Percentiles rank a stretch among this genome's conserved stretches.
Evolutionary conservation across 1,284 basidiomycete genomes (phyloP).

Genomic region (Apiotrichum mycotoxinovorans): DNA sequence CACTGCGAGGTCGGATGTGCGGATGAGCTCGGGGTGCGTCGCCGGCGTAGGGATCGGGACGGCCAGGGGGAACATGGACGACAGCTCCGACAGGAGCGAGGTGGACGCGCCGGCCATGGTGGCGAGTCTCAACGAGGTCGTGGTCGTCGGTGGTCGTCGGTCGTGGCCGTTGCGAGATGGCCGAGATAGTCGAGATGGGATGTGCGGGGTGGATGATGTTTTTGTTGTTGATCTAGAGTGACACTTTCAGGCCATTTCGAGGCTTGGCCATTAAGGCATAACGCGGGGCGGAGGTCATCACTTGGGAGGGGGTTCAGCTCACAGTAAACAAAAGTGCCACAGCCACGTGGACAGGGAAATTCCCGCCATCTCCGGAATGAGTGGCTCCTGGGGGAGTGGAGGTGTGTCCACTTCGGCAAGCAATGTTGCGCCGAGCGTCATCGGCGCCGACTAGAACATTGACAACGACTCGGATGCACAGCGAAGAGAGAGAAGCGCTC

Average conservation of each 20-base stretch:
- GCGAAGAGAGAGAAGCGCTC: too few species aligned
- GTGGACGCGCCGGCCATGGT: slow-evolving; percentile 27
- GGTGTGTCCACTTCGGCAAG: background rate
- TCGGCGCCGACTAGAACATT: too few species aligned
- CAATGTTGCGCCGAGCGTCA: too few species aligned
- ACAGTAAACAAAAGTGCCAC: too few species aligned
- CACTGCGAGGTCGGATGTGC: slow-evolving; percentile 71
- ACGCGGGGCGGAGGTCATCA: too few species aligned
- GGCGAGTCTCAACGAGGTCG: background rate
- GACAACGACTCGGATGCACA: too few species aligned
- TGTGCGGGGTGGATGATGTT: background rate
- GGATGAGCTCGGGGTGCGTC: slow-evolving; percentile 71
- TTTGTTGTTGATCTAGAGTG: background rate
- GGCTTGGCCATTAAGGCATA: too few species aligned
- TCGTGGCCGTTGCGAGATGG: too few species aligned
- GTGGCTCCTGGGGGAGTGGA: background rate
- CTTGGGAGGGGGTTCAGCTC: too few species aligned
- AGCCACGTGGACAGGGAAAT: background rate
- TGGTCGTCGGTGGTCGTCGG: background rate
- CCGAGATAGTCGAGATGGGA: background rate
- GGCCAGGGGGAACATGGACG: slow-evolving; percentile 69
- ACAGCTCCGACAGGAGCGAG: slow-evolving; percentile 38
- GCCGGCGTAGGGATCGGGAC: slow-evolving; percentile 76
- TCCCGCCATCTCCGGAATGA: background rate
- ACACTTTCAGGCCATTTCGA: too few species aligned